Conservation (phyloP, 805 yeast species). For the Lipomyces lipofer region DNA sequence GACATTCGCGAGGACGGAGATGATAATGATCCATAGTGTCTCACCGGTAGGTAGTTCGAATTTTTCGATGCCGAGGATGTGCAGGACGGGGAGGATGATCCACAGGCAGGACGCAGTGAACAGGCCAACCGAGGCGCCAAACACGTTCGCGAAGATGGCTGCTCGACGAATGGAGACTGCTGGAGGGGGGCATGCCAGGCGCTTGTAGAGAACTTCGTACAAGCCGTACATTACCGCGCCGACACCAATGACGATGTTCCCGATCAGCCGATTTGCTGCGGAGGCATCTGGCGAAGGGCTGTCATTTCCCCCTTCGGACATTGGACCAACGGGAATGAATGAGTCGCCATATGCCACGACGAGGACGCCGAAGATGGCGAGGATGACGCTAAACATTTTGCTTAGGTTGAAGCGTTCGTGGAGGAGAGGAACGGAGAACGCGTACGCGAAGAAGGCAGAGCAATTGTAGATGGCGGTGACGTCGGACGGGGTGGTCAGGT, state of each 20-base stretch:
- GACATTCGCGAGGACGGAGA: conserved; percentile 64
- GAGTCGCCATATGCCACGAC: conserved; percentile 61
- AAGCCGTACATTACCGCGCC: conserved; percentile 51
- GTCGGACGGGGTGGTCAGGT: conserved; percentile 76
- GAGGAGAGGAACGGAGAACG: conserved; percentile 75
- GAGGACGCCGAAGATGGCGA: conserved; percentile 74
- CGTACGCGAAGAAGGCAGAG: conserved; percentile 83
- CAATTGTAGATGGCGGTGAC: conserved; percentile 90
- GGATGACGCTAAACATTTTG: conserved; percentile 65
- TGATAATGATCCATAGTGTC: conserved; percentile 48
- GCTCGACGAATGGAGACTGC: conserved; percentile 66
- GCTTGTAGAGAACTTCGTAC: conserved; percentile 81
- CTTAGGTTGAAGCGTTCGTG: conserved; percentile 63
- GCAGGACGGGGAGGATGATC: conserved; percentile 49
- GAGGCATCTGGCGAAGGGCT: conserved; percentile 28
- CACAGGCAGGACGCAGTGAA: conserved; percentile 55
- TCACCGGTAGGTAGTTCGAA: conserved; percentile 53
- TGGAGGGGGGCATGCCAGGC: conserved; percentile 69
- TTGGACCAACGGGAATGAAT: background rate
- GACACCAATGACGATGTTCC: conserved; percentile 65
- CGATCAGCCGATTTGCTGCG: conserved; percentile 42
- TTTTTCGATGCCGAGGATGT: conserved; percentile 56
- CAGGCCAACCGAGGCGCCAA: conserved; percentile 67
- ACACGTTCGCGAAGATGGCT: conserved; percentile 75
- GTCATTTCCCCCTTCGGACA: background rate